Base-by-base conservation (phyloP, 495 filamentous ascomycete genomes). In the Neurospora sp. region DNA sequence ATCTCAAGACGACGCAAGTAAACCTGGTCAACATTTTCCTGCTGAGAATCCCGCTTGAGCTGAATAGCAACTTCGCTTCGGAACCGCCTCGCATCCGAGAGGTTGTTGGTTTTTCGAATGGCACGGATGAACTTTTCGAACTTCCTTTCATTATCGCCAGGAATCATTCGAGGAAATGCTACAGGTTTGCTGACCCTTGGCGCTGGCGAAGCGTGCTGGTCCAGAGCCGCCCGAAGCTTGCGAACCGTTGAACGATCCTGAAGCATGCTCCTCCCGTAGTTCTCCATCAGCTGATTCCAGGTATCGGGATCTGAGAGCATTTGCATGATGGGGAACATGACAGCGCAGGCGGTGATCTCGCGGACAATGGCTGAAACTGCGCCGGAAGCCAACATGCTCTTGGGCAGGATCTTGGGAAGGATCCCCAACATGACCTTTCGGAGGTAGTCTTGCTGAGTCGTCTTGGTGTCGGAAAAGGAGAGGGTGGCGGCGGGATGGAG, bases 171-270 rank as follows among this genome's bases (percentile, higher is more conserved):
- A 1, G 93, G 93, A 78, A 82, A 79, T 1, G 87, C 83, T 20
- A 89, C 80, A 4, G 88, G 84, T 60, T 87, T 89, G 66, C 86
- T 88, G 2, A 88, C 82, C 76, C 89, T 94, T 0, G 93, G 92
- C 12, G 87, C 88, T 16, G 93, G 93, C 6, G 94, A 96, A 20
- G 96, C 93, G 86, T 99, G 96, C 82, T 98, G 89, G 80, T 99
- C 96, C 39, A 99, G 85, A 12, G 96, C 96, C 31, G 95, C 95
- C 69, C 96, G 92, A 42, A 99, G 88, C 79, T 95, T 97, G 72
- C 93, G 91, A 38, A 99, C 96, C 0, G 93, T 97, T 71, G 97
- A 98, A 16, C 96, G 92, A 79, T 99, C 96, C 78, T 98, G 95
- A 44, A 99, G 85, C 84, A 97, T 91, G 38, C 91, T 91, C 49